These are phyloP conservation scores for Afroboletus lepidellus DNA, from an alignment of 1,284 basidiomycete genomes.

Conservation along the genomic window DNA sequence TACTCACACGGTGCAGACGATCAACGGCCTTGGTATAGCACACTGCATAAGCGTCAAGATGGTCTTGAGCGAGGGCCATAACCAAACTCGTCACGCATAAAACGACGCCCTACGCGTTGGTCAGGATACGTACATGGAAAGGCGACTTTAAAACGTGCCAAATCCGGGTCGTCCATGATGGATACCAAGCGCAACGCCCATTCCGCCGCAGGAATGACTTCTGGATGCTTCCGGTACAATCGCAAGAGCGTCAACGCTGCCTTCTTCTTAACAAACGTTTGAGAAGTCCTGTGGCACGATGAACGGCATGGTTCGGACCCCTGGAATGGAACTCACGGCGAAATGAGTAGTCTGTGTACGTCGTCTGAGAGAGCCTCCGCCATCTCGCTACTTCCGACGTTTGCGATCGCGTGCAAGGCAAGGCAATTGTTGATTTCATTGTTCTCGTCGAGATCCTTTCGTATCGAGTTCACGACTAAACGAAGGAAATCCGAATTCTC, in stretches of 20 bases:
- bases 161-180: slow-evolving; percentile 91
- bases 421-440: slow-evolving; percentile 96
- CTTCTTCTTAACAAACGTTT: slow-evolving; percentile 97
- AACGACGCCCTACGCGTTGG: slow-evolving; percentile 75
- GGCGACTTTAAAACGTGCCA: slow-evolving; percentile 48
- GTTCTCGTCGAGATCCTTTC: slow-evolving; percentile 94
- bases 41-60: slow-evolving; percentile 85
- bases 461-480: slow-evolving; percentile 95
- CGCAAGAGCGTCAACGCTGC: slow-evolving; percentile 92
- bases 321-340: slow-evolving; percentile 70
- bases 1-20: slow-evolving; percentile 76
- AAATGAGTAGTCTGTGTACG: slow-evolving; percentile 93
- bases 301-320: neutral
- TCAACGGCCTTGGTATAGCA: slow-evolving; percentile 96
- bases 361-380: slow-evolving; percentile 92
- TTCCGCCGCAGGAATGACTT: slow-evolving; percentile 88
- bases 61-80: slow-evolving; percentile 93
- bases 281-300: slow-evolving; percentile 71
- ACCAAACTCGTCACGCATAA: slow-evolving; percentile 91
- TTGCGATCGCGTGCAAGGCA: slow-evolving; percentile 96
- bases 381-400: slow-evolving; percentile 98
- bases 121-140: slow-evolving; percentile 10
- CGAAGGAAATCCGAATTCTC: slow-evolving; percentile 97
- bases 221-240: slow-evolving; percentile 94
- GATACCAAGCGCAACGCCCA: slow-evolving; percentile 96